phyloP scores from a whole-genome alignment of 129 eudicot genomes.

The Lonicera japonica region DNA sequence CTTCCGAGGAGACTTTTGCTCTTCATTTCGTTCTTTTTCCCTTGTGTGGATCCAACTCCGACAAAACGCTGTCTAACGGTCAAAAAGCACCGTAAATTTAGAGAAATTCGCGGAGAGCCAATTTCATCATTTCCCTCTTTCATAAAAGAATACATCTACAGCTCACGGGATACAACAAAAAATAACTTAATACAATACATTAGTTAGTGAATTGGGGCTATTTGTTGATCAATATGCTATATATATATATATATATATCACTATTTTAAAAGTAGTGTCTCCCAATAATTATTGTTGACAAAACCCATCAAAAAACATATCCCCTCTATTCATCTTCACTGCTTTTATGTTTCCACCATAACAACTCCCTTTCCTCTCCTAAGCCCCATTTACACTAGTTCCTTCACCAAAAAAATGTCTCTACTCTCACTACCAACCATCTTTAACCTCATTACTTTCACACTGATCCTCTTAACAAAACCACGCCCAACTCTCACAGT shows the following conservation, averaged over 20 bases:
- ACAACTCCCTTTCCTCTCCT: not conserved
- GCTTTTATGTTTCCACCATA: not conserved
- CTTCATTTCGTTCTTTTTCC: not conserved
- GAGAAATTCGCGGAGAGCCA: constrained; percentile 14
- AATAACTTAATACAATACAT: no score
- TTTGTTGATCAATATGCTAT: no score
- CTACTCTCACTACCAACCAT: not conserved
- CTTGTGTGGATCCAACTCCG: not conserved
- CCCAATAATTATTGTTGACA: no score
- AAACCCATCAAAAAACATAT: no score
- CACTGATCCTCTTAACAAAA: not conserved
- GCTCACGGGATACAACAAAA: no score
- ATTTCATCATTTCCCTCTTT: not conserved
- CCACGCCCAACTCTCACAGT: constrained; percentile 16
- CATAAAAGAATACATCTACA: no score
- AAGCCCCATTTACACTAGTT: not conserved
- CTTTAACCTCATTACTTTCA: not conserved
- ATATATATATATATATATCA: no score
- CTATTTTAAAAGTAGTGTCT: no score
- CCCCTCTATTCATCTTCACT: no score
- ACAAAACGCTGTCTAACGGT: constrained; percentile 5
- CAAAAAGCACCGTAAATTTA: constrained; percentile 12
- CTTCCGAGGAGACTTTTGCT: not conserved
- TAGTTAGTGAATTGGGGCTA: no score
- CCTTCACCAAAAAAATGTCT: not conserved